phyloP scores from a whole-genome alignment of 1,284 basidiomycete species.

The Cystobasidium pallidum region DNA sequence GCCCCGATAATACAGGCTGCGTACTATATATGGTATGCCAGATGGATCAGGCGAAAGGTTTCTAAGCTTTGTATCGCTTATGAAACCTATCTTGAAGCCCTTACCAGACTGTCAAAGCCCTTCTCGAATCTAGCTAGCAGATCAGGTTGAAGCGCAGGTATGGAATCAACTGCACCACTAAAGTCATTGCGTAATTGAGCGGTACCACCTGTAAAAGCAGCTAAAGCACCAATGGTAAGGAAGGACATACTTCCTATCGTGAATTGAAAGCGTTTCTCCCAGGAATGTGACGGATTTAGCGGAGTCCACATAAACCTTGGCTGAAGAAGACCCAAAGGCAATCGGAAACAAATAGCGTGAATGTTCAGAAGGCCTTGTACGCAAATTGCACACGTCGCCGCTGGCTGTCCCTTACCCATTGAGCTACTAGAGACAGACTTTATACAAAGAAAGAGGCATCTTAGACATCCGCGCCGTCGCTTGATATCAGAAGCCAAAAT shows the following conservation, averaged over 20 bases:
- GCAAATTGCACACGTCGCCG: background rate
- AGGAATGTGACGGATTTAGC: background rate
- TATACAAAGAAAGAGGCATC: background rate
- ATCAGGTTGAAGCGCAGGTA: constrained; percentile 22
- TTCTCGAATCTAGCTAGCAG: constrained; percentile 10
- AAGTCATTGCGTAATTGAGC: constrained; percentile 19
- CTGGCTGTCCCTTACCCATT: background rate
- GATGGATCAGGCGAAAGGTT: too few relatives aligned
- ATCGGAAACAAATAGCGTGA: background rate
- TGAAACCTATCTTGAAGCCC: background rate
- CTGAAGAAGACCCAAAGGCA: too few relatives aligned
- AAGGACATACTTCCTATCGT: constrained; percentile 8
- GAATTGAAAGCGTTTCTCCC: constrained; percentile 29
- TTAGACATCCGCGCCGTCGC: background rate
- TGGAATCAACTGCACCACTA: constrained; percentile 8
- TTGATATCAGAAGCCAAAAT: too few relatives aligned
- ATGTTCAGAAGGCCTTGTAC: background rate
- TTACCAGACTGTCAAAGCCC: constrained; percentile 20
- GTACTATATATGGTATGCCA: constrained; percentile 1
- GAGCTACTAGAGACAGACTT: constrained; percentile 5
- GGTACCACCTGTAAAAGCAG: constrained; percentile 9
- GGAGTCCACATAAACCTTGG: constrained; percentile 10
- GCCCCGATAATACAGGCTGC: constrained; percentile 1
- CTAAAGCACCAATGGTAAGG: constrained; percentile 2
- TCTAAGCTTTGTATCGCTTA: background rate